Percentiles rank a stretch among this genome's conserved stretches.
Conservation (phyloP, 257 asterid species). For the Solanum chmielewskii region DNA sequence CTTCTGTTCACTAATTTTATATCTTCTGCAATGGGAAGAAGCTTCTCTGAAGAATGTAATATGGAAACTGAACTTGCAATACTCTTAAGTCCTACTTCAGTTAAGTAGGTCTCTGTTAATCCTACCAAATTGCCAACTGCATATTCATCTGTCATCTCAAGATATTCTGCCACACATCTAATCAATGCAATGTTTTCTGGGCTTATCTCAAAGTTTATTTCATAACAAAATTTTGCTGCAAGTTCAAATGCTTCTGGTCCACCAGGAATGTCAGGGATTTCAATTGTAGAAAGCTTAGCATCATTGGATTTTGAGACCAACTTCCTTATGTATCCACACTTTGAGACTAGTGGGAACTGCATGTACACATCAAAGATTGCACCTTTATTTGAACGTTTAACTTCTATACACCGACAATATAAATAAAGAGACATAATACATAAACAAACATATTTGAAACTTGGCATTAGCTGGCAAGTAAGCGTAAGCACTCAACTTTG, state of each 20-base stretch:
- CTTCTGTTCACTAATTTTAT: conserved; percentile 61
- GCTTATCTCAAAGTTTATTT: conserved; percentile 58
- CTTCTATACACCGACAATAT: neutral
- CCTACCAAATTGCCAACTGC: conserved; percentile 52
- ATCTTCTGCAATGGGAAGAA: conserved; percentile 60
- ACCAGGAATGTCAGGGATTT: conserved; percentile 62
- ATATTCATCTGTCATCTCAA: conserved; percentile 79
- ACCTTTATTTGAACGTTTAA: neutral
- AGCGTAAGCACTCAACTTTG: neutral
- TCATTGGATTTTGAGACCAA: conserved; percentile 38
- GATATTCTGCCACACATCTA: conserved; percentile 60
- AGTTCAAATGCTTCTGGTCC: conserved; percentile 80
- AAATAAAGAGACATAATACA: neutral
- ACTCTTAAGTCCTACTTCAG: conserved; percentile 60
- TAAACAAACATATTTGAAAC: neutral
- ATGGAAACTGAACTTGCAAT: conserved; percentile 63
- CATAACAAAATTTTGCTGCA: conserved; percentile 79
- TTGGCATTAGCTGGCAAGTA: neutral
- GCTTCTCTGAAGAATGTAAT: conserved; percentile 48
- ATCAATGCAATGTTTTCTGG: conserved; percentile 63
- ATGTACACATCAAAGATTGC: neutral
- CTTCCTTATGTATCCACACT: conserved; percentile 68
- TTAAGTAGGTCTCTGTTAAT: conserved; percentile 48
- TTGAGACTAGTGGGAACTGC: conserved; percentile 88
- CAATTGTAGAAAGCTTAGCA: conserved; percentile 28